Conservation (phyloP, 495 filamentous ascomycete genomes). For the Aspergillus saccharolyticus region DNA sequence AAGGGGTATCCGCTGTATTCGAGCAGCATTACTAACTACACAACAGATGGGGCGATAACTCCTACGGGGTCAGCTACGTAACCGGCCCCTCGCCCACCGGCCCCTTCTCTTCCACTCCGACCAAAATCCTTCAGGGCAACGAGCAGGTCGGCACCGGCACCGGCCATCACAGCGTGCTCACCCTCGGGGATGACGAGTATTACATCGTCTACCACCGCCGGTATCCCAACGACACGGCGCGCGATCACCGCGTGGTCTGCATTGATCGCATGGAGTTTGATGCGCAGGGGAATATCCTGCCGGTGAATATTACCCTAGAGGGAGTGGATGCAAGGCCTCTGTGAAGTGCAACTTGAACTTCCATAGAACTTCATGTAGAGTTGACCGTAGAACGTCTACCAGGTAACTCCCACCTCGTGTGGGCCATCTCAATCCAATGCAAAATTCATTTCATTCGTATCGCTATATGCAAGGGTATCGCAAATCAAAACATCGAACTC, state of each 20-base stretch:
- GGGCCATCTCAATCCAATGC: background rate
- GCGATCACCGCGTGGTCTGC: constrained; percentile 40
- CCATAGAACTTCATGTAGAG: too few species aligned
- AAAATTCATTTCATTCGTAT: background rate
- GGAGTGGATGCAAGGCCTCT: constrained; percentile 2
- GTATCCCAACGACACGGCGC: constrained; percentile 33
- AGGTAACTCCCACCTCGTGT: too few species aligned
- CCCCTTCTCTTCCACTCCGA: constrained; percentile 32
- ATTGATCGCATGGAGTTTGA: constrained; percentile 47
- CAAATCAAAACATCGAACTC: constrained; percentile 49
- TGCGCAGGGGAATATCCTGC: constrained; percentile 33
- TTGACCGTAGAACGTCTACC: too few species aligned
- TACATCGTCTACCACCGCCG: constrained; percentile 49
- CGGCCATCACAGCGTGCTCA: constrained; percentile 40
- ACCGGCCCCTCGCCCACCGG: constrained; percentile 38
- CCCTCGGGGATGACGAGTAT: constrained; percentile 40
- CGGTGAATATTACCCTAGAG: constrained; percentile 36
- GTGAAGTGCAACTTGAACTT: too few species aligned
- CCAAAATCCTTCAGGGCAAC: constrained; percentile 38
- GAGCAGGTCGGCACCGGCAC: constrained; percentile 34
- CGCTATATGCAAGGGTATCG: background rate
- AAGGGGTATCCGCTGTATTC: too few species aligned
- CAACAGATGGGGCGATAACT: constrained; percentile 38
- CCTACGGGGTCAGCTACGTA: constrained; percentile 45
- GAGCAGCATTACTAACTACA: too few species aligned